Evolutionary conservation across 2,329 filamentous ascomycete genomes (phyloP).

Genomic region (Scedosporium dehoogii): DNA sequence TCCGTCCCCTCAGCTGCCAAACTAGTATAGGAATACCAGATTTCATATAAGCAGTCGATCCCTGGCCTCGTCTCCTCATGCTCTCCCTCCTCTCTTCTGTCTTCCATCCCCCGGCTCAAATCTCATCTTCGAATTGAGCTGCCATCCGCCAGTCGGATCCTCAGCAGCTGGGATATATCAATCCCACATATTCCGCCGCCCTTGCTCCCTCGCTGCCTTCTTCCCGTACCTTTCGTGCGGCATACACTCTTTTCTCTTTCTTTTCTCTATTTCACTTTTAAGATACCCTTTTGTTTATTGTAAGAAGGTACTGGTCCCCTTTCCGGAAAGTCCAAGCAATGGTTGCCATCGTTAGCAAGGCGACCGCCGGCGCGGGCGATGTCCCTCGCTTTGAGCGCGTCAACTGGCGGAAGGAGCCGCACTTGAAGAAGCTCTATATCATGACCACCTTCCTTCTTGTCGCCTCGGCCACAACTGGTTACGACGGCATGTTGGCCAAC

Average conservation of each 20-base stretch:
- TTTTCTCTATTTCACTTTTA: not conserved
- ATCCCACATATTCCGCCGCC: not conserved
- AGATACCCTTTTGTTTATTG: not conserved
- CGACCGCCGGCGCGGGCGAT: conserved; percentile 15
- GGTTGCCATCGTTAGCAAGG: conserved; percentile 2
- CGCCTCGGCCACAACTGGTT: conserved; percentile 51
- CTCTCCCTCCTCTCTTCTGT: not conserved
- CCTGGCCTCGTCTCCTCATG: not conserved
- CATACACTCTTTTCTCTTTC: not conserved
- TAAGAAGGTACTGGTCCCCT: not conserved
- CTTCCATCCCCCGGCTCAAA: not conserved
- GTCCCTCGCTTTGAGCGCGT: conserved; percentile 43
- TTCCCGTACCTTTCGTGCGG: not conserved
- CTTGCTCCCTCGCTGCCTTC: not conserved
- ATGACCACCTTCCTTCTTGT: conserved; percentile 44
- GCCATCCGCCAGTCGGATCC: not conserved
- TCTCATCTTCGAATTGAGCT: not conserved
- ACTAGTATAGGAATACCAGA: not conserved
- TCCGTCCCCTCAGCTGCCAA: not conserved
- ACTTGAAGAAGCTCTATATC: conserved; percentile 45
- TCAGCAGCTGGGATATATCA: not conserved
- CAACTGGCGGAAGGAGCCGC: conserved; percentile 45
- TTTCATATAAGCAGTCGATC: not conserved
- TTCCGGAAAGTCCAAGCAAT: not conserved
- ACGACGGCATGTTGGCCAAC: conserved; percentile 52